Conservation (phyloP, 2,329 filamentous ascomycete species). For the Neocatenulostroma microsporum region DNA sequence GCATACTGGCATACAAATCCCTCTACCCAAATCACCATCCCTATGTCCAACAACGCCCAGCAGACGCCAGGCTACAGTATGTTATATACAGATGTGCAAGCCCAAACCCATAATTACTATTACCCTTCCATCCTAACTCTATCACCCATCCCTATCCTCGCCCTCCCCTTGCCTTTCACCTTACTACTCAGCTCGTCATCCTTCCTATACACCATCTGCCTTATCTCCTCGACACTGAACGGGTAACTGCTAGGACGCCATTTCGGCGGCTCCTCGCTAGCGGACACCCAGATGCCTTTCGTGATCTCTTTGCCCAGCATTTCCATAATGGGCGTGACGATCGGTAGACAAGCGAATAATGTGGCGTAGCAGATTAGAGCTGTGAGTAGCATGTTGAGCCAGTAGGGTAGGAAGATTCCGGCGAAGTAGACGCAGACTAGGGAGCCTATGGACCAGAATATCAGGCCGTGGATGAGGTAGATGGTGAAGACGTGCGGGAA, state of each 20-base stretch:
- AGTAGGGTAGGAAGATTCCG: slow-evolving; percentile 25
- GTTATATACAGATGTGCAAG: too few species aligned
- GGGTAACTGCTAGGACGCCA: slow-evolving; percentile 22
- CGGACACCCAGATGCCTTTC: slow-evolving; percentile 30
- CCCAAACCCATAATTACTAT: too few species aligned
- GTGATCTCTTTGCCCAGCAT: slow-evolving; percentile 35
- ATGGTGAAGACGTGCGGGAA: slow-evolving; percentile 46
- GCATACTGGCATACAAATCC: too few species aligned
- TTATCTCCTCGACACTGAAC: slow-evolving; percentile 11
- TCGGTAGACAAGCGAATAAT: slow-evolving; percentile 28
- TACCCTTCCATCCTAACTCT: neutral
- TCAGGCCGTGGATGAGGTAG: slow-evolving; percentile 41
- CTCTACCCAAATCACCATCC: too few species aligned
- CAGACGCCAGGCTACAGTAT: too few species aligned
- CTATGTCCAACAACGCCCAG: too few species aligned
- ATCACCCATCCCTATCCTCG: neutral
- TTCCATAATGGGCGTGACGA: slow-evolving; percentile 33
- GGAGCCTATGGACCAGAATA: slow-evolving; percentile 39
- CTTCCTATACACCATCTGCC: slow-evolving; percentile 8
- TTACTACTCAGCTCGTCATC: slow-evolving; percentile 7
- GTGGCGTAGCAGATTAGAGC: slow-evolving; percentile 30
- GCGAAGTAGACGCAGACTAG: slow-evolving; percentile 33
- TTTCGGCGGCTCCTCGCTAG: slow-evolving; percentile 29
- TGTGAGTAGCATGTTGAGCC: slow-evolving; percentile 31
- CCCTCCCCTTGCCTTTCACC: slow-evolving; percentile 1